Base-by-base conservation (phyloP, 1,284 basidiomycete genomes). In the Acaromyces ingoldii region DNA sequence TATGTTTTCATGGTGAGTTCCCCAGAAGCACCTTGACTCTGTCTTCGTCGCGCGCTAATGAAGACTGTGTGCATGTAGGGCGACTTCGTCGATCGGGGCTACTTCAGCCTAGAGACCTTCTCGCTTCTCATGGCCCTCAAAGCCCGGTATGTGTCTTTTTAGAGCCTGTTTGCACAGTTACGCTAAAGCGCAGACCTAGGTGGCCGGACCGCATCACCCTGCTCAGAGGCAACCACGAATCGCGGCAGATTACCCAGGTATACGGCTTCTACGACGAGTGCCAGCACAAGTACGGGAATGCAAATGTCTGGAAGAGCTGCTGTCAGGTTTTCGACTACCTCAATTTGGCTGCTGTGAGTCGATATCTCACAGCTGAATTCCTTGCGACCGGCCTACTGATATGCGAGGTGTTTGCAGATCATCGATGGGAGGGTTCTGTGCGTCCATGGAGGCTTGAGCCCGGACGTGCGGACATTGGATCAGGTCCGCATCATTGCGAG, bases 261-360 rank as follows among this genome's bases (percentile, higher is more conserved):
- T 98, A 97, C 62, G 92, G 92, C 13, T 97, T 97, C 77, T 97
- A 96, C 74, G 91, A 95, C 73, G 91, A 96, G 77, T 95, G 91
- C 70, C 91, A 92, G 77, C 87, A 90, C 77, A 96, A 95, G 76
- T 96, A 95, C 75, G 91, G 92, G 25, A 91, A 86, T 64, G 85
- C 91, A 4, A 84, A 86, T 6, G 90, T 95, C 4, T 95, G 91
- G 91, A 92, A 92, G 76, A 87, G 88, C 19, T 95, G 91, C 70
- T 96, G 92, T 79, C 85, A 84, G 56, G 91, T 95, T 6, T 96
- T 96, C 70, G 92, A 96, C 77, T 91, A 88, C 70, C 80, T 96
- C 25, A 95, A 92, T 74, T 81, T 96, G 33, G 89, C 91, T 71
- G 67, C 87, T 80, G 10, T 17, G 4, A 46, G 7, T 21, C 11